Conservation (phyloP, 2,329 filamentous ascomycete genomes). For the Penicillium verrucosum region DNA sequence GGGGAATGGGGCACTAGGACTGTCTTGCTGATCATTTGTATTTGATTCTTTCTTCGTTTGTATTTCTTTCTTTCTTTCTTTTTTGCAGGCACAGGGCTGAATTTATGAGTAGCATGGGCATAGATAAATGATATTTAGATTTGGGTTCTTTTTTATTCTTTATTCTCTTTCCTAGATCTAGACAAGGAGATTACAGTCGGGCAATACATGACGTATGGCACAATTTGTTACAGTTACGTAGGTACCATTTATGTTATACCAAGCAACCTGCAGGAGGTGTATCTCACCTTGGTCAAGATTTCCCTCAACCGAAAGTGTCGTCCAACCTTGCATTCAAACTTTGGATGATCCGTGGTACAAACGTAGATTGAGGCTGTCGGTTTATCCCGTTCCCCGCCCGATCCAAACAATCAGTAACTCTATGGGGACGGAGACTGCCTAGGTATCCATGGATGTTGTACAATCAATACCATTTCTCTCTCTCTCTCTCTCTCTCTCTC, state of each 20-base stretch:
- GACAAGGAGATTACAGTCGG: neutral
- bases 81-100: neutral
- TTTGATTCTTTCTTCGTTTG: neutral
- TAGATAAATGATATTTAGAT: neutral
- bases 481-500: neutral
- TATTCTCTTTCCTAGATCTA: neutral
- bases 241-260: neutral
- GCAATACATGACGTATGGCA: neutral
- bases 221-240: neutral
- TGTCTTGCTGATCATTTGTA: neutral
- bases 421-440: neutral
- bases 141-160: neutral
- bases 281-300: neutral
- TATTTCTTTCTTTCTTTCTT: neutral
- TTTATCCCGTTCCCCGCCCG: neutral
- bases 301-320: neutral
- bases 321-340: neutral
- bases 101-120: neutral
- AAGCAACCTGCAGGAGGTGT: neutral
- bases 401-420: neutral
- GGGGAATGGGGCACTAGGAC: neutral
- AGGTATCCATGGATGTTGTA: too few relatives aligned
- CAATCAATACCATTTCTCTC: too few relatives aligned
- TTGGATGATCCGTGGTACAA: neutral
- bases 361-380: neutral